Evolutionary conservation across 1,284 basidiomycete species (phyloP).

Genomic region (Ceratobasidium sp.): DNA sequence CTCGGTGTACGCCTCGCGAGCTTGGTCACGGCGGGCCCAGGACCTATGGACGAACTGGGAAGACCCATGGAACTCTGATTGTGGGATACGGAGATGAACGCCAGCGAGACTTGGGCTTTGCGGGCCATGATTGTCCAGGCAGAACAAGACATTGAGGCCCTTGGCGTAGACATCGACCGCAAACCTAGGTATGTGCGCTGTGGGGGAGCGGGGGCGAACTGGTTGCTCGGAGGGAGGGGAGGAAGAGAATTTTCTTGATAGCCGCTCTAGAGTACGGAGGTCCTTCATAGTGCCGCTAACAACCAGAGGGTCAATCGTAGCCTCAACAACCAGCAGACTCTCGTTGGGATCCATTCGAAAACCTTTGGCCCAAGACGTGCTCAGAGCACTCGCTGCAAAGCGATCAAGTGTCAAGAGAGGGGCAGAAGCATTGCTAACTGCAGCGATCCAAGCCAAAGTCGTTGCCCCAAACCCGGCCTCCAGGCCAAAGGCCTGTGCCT

Average conservation of each 20-base stretch:
- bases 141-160: slow-evolving; percentile 40
- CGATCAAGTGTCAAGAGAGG: slow-evolving; percentile 65
- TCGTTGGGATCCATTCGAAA: slow-evolving; percentile 68
- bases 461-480: slow-evolving; percentile 41
- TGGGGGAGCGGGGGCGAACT: slow-evolving; percentile 48
- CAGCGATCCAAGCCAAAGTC: slow-evolving; percentile 55
- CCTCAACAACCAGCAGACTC: slow-evolving; percentile 67
- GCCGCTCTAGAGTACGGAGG: slow-evolving; percentile 61
- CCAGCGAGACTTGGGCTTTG: slow-evolving; percentile 38
- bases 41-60: slow-evolving; percentile 32
- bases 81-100: slow-evolving; percentile 41
- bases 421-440: slow-evolving; percentile 71
- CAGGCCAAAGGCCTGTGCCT: slow-evolving; percentile 13
- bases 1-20: slow-evolving; percentile 22
- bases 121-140: slow-evolving; percentile 44
- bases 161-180: slow-evolving; percentile 58
- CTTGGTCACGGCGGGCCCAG: slow-evolving; percentile 32
- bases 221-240: slow-evolving; percentile 57
- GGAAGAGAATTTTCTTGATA: slow-evolving; percentile 52
- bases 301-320: slow-evolving; percentile 64
- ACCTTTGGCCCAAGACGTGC: slow-evolving; percentile 19
- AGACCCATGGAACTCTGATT: slow-evolving; percentile 29
- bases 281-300: slow-evolving; percentile 68
- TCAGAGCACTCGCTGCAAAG: slow-evolving; percentile 54
- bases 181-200: slow-evolving; percentile 64